Evolutionary conservation across 129 eudicot species (phyloP).

Genomic region (Centrapalus pauciflorus): DNA sequence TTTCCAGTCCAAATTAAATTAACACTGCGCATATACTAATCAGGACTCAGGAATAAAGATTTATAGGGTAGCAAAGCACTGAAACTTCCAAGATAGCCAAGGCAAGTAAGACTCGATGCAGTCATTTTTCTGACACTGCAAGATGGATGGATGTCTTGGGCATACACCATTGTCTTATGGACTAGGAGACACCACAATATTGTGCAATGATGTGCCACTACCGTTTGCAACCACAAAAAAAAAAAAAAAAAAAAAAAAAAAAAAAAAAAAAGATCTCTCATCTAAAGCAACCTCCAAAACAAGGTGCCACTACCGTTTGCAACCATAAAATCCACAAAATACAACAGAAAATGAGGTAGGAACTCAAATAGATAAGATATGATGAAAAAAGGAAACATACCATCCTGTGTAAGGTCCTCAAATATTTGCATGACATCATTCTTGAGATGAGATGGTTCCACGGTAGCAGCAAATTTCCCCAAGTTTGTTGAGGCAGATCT

Average conservation of each 20-base stretch:
- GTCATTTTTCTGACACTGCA: background rate
- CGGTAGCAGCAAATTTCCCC: constrained; percentile 98
- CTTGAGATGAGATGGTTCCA: constrained; percentile 87
- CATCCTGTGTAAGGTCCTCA: constrained; percentile 97
- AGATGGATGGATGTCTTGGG: background rate
- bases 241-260: background rate
- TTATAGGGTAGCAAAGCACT: background rate
- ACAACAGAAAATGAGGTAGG: background rate
- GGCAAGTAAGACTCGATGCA: background rate
- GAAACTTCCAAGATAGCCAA: background rate
- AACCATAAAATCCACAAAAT: background rate
- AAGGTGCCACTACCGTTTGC: background rate
- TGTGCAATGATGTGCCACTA: background rate
- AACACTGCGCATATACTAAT: background rate
- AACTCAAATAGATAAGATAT: background rate
- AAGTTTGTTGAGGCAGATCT: constrained; percentile 95
- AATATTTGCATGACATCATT: constrained; percentile 91
- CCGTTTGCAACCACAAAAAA: background rate
- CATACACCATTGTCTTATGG: background rate
- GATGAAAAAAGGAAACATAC: constrained; percentile 30
- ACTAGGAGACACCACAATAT: background rate
- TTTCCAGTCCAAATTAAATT: background rate
- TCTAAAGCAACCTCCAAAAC: background rate
- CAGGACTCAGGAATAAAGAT: background rate
- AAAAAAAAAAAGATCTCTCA: background rate